phyloP scores from a whole-genome alignment of 768 basidiomycete species.

The Agaricus blazei region DNA sequence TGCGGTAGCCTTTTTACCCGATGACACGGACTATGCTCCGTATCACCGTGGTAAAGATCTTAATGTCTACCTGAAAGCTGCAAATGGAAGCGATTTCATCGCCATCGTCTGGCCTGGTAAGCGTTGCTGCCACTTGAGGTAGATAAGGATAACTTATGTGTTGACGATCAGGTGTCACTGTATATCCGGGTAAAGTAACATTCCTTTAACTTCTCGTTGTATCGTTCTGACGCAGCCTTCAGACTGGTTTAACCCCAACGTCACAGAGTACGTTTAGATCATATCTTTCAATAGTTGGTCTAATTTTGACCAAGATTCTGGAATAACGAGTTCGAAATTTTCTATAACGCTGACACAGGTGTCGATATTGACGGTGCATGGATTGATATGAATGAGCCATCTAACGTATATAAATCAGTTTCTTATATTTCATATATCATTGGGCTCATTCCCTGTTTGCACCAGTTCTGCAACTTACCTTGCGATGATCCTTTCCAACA shows the following conservation, averaged over 20 bases:
- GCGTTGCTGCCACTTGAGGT: conserved; percentile 49
- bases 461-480: conserved; percentile 58
- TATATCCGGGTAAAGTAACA: conserved; percentile 1
- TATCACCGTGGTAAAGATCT: conserved; percentile 48
- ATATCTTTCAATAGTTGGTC: background rate
- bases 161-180: conserved; percentile 1
- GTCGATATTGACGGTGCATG: conserved; percentile 68
- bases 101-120: conserved; percentile 64
- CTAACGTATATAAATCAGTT: conserved; percentile 39
- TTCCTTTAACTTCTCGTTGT: background rate
- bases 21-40: conserved; percentile 39
- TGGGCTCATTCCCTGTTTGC: background rate
- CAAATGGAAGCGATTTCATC: conserved; percentile 51
- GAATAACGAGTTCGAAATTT: conserved; percentile 53
- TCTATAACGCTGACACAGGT: conserved; percentile 49
- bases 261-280: conserved; percentile 35
- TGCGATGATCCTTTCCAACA: conserved; percentile 57
- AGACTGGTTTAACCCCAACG: conserved; percentile 61
- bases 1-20: conserved; percentile 50
- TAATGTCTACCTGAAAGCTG: conserved; percentile 59
- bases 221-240: background rate
- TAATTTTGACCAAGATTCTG: conserved; percentile 39
- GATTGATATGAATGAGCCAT: conserved; percentile 77
- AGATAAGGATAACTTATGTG: background rate
- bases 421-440: background rate